Conservation (phyloP, 371 early-diverging fungal genomes). For the Lichtheimia ramosa region DNA sequence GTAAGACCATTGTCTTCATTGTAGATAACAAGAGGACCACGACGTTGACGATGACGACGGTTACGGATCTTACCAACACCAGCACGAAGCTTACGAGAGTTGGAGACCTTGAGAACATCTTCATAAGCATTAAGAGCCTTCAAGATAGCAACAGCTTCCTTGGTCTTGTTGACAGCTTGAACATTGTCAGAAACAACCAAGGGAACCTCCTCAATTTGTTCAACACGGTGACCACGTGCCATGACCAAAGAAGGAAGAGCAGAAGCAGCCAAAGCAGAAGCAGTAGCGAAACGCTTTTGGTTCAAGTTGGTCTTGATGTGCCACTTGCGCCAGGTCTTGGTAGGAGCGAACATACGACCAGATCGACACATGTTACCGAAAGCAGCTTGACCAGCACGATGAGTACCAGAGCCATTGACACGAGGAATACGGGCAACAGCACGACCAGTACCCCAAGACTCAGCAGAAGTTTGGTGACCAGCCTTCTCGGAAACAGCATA, state of each 20-base stretch:
- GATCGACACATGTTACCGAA: constrained; percentile 99
- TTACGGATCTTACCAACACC: constrained; percentile 99
- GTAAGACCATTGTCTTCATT: constrained; percentile 94
- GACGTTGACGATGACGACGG: constrained; percentile 98
- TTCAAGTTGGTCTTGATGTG: constrained; percentile 98
- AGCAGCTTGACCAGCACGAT: constrained; percentile 99
- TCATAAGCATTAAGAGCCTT: constrained; percentile 93
- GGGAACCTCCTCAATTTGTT: constrained; percentile 95
- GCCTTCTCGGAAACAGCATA: constrained; percentile 98
- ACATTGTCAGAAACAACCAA: constrained; percentile 89
- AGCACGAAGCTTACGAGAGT: constrained; percentile 96
- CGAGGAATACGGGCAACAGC: constrained; percentile 99
- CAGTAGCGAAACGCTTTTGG: constrained; percentile 98
- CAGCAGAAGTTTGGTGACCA: constrained; percentile 99
- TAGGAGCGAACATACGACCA: constrained; percentile 99
- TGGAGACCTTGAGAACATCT: constrained; percentile 97
- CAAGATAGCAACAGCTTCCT: constrained; percentile 93
- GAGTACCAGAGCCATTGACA: constrained; percentile 98
- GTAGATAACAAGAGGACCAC: constrained; percentile 98
- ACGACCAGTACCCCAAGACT: constrained; percentile 99
- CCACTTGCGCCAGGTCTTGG: constrained; percentile 99
- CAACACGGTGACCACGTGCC: constrained; percentile 99
- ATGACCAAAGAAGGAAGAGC: constrained; percentile 95
- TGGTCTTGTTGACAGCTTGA: constrained; percentile 93
- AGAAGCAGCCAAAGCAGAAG: constrained; percentile 98